Conservation (phyloP, 2,329 filamentous ascomycete genomes). For the Pseudomassariella vexata region DNA sequence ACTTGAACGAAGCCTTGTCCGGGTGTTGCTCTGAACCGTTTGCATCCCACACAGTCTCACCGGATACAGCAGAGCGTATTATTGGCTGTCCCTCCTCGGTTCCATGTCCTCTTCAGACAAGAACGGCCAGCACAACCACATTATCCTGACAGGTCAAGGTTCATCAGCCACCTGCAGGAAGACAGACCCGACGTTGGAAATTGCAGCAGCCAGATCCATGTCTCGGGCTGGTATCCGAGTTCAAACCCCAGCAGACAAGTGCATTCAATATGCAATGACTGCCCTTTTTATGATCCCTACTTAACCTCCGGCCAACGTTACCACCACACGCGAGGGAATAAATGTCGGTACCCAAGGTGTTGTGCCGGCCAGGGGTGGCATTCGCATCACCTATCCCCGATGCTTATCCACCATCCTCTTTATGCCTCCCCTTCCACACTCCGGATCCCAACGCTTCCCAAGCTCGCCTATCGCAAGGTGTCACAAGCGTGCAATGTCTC, state of each 20-base stretch:
- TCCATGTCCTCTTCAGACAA: too few relatives aligned
- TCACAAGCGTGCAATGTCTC: constrained; percentile 18
- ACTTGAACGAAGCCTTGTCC: too few relatives aligned
- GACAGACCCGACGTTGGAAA: background rate
- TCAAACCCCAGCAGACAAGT: background rate
- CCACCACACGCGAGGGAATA: constrained; percentile 5
- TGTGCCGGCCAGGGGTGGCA: constrained; percentile 11
- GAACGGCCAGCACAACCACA: too few relatives aligned
- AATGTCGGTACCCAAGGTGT: constrained; percentile 15
- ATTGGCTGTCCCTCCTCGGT: too few relatives aligned
- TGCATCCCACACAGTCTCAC: too few relatives aligned
- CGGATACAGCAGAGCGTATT: too few relatives aligned
- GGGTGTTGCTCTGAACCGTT: too few relatives aligned
- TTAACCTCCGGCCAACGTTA: background rate
- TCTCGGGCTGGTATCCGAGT: constrained; percentile 3
- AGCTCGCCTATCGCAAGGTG: constrained; percentile 17
- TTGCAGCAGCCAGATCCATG: background rate
- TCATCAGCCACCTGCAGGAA: background rate
- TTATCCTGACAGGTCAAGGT: too few relatives aligned
- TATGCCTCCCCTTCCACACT: constrained; percentile 15
- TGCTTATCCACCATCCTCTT: constrained; percentile 13
- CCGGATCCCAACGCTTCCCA: constrained; percentile 13
- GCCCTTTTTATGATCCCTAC: background rate
- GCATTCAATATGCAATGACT: background rate
- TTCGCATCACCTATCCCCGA: background rate